A percentile compares a stretch with the other conserved stretches of the same genome.
Evolutionary conservation across 768 basidiomycete genomes (phyloP).

Genomic region (Russula abietina): DNA sequence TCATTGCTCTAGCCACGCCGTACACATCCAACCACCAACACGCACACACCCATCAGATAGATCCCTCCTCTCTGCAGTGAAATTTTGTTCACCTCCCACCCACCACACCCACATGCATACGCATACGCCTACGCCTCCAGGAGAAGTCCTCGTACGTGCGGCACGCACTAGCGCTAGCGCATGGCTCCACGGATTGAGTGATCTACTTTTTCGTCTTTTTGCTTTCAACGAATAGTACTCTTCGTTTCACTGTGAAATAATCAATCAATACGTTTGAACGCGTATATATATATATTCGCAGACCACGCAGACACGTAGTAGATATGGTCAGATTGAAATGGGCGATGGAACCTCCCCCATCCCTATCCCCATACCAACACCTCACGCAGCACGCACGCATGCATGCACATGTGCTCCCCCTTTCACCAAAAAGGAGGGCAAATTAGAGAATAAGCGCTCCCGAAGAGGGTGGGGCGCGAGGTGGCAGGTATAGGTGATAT

Average conservation of each 20-base stretch:
- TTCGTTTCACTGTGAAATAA: conserved; percentile 47
- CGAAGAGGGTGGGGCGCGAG: no score
- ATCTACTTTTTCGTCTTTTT: conserved; percentile 58
- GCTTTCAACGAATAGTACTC: conserved; percentile 76
- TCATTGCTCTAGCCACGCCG: not conserved
- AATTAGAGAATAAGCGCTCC: no score
- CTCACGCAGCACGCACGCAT: no score
- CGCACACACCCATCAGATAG: not conserved
- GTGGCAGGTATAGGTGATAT: no score
- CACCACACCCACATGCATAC: no score
- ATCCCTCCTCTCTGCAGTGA: not conserved
- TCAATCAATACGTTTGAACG: not conserved
- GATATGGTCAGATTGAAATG: no score
- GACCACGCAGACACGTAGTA: no score
- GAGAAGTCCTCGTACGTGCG: not conserved
- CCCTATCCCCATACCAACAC: no score
- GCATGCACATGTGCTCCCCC: no score
- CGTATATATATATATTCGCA: not conserved
- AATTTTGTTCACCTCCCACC: not conserved
- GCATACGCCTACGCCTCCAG: not conserved
- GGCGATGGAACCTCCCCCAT: no score
- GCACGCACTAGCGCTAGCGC: no score
- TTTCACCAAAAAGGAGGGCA: no score
- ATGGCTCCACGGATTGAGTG: not conserved
- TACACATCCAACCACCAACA: not conserved